Evolutionary conservation across 2,329 filamentous ascomycete genomes (phyloP), one percentile per base, ranked within the genome.

Genomic region (Canariomyces notabilis): DNA sequence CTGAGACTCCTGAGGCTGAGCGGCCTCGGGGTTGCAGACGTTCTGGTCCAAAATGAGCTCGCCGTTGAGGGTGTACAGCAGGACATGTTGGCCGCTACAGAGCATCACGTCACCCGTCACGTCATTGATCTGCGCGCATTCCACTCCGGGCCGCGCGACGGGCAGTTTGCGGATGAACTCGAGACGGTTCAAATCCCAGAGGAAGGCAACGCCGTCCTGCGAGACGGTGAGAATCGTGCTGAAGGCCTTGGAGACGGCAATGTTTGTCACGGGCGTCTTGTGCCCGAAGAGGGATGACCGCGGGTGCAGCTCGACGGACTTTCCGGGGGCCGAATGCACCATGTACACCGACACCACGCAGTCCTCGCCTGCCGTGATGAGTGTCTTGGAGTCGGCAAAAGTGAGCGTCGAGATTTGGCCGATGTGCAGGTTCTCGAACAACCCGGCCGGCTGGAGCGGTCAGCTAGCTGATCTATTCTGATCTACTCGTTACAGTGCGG

Each of bases 131-230:
- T 78, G 76, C 1, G 89, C 88, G 55, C 87, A 91, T 66, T 94
- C 80, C 2, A 79, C 71, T 3, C 26, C 26, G 0, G 73, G 67
- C 4, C 78, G 74, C 3, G 73, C 72, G 14, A 74, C 64, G 0
- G 81, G 81, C 18, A 91, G 72, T 64, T 82, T 85, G 36, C 89
- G 80, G 5, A 97, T 83, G 59, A 95, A 95, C 42, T 89, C 86
- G 11, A 89, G 79, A 14, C 88, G 81, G 64, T 97, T 98, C 4
- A 98, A 75, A 63, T 97, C 93, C 93, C 93, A 98, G 3, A 97
- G 73, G 59, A 95, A 82, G 9, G 90, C 82, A 32, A 87, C 82
- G 0, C 90, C 90, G 59, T 95, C 88, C 0, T 77, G 76, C 0
- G 87, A 90, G 1, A 87, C 85, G 1, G 89, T 94, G 3, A 97